These are phyloP conservation scores for Copromyces sp. DNA, from an alignment of 495 filamentous ascomycete species.

Conservation along the genomic window DNA sequence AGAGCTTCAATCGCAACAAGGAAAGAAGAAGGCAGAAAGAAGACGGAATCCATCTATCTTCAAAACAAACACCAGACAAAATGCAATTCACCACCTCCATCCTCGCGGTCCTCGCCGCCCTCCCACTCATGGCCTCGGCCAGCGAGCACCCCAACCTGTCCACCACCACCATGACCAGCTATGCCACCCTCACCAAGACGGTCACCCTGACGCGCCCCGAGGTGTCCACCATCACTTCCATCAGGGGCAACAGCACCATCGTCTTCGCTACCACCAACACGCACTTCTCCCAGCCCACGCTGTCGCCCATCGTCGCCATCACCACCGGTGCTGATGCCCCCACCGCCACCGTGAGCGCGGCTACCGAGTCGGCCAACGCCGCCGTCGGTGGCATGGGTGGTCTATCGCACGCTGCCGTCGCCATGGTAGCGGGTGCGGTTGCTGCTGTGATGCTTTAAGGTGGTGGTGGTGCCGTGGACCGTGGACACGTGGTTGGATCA, in stretches of 20 bases:
- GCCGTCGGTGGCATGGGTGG: conserved; percentile 24
- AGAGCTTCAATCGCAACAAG: background rate
- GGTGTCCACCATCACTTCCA: conserved; percentile 15
- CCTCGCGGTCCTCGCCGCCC: conserved; percentile 15
- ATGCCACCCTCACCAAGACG: conserved; percentile 41
- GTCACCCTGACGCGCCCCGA: conserved; percentile 36
- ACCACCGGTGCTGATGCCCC: conserved; percentile 17
- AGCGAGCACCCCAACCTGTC: conserved; percentile 11
- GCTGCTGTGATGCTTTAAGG: conserved; percentile 36
- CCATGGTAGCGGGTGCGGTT: conserved; percentile 34
- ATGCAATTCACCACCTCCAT: conserved; percentile 20
- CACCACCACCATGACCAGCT: conserved; percentile 38
- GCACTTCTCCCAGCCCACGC: conserved; percentile 1
- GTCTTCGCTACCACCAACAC: conserved; percentile 17
- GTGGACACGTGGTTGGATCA: background rate
- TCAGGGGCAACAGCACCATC: conserved; percentile 15
- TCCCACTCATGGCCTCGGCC: conserved; percentile 32
- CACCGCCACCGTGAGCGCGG: conserved; percentile 10
- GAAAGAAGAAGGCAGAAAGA: background rate
- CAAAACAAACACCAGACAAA: background rate
- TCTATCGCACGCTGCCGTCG: conserved; percentile 29
- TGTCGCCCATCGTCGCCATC: conserved; percentile 10
- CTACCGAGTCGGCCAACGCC: conserved; percentile 20
- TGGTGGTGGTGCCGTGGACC: background rate
- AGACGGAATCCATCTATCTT: background rate